These are phyloP conservation scores for Monosporozyma yasuniensis DNA, from an alignment of 805 yeast species.

Conservation along the genomic window DNA sequence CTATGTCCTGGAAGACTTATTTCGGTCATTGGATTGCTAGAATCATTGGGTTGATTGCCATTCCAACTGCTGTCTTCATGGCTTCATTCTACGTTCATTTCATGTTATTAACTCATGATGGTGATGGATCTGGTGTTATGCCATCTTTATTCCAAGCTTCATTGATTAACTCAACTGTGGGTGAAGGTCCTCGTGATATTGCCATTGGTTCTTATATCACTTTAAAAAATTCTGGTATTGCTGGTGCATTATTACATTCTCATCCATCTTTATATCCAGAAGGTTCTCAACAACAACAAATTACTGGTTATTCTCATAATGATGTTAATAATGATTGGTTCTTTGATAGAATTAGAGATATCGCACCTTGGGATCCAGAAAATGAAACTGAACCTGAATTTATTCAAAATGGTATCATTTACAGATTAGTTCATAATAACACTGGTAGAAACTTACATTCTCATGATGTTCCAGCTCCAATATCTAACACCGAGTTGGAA, in stretches of 20 bases:
- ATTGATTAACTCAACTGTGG: constrained; percentile 55
- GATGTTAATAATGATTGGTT: constrained; percentile 82
- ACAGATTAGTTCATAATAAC: constrained; percentile 62
- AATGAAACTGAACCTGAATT: constrained; percentile 28
- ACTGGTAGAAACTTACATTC: constrained; percentile 77
- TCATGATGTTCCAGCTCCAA: constrained; percentile 70
- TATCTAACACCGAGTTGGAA: constrained; percentile 59
- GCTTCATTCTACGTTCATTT: constrained; percentile 68
- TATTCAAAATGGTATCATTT: constrained; percentile 52
- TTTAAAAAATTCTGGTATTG: constrained; percentile 55
- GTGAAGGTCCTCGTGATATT: constrained; percentile 62
- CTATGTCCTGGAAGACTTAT: constrained; percentile 43
- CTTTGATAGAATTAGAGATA: constrained; percentile 50
- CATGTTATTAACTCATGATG: constrained; percentile 60
- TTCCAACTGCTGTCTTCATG: constrained; percentile 57
- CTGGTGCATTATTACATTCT: constrained; percentile 77
- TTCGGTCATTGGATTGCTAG: constrained; percentile 59
- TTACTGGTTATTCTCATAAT: constrained; percentile 85
- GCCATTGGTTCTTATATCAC: constrained; percentile 49
- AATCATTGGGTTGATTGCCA: constrained; percentile 48
- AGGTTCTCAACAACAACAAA: constrained; percentile 90
- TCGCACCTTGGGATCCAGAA: constrained; percentile 18
- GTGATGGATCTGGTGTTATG: constrained; percentile 76
- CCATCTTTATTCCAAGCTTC: constrained; percentile 77
- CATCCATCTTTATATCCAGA: constrained; percentile 80